Evolutionary conservation across 352 stramenopile species (phyloP), one percentile per base, ranked within the genome.

Genomic region (Globisporangium spinosum): DNA sequence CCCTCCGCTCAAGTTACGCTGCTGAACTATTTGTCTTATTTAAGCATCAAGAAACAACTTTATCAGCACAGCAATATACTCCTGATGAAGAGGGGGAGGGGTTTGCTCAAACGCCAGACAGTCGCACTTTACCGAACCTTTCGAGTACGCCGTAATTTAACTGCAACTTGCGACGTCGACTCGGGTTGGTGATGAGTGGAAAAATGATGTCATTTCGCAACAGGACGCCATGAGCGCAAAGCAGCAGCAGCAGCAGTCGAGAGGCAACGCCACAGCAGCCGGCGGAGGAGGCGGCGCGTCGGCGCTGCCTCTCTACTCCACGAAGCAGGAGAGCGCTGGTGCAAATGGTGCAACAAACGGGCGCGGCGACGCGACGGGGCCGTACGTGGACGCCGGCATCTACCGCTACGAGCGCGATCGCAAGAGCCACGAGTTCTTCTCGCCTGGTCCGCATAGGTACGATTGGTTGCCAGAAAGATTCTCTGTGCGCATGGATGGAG

Each of bases 361-460:
- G 4, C 40, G 43, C 10, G 43, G 17, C 5, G 43, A 51, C 43
- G 43, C 43, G 17, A 51, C 43, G 43, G 43, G 43, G 49, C 60
- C 55, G 17, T 90, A 89, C 79, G 75, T 86, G 32, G 75, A 89
- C 51, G 73, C 83, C 3, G 85, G 85, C 64, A 68, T 91, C 58
- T 93, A 93, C 69, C 78, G 82, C 69, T 93, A 93, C 74, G 85
- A 93, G 68, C 75, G 73, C 65, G 77, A 88, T 62, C 79, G 83
- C 32, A 68, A 60, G 23, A 93, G 85, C 64, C 77, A 89, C 70
- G 85, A 93, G 74, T 93, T 86, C 73, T 93, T 93, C 68, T 89
- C 77, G 4, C 85, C 85, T 0, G 85, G 85, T 0, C 85, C 85
- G 32, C 82, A 84, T 58, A 83, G 76, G 76, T 83, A 68, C 32